Evolutionary conservation across 306 rosid species (phyloP), one percentile per base, ranked within the genome.

Genomic region (Vigna angularis): DNA sequence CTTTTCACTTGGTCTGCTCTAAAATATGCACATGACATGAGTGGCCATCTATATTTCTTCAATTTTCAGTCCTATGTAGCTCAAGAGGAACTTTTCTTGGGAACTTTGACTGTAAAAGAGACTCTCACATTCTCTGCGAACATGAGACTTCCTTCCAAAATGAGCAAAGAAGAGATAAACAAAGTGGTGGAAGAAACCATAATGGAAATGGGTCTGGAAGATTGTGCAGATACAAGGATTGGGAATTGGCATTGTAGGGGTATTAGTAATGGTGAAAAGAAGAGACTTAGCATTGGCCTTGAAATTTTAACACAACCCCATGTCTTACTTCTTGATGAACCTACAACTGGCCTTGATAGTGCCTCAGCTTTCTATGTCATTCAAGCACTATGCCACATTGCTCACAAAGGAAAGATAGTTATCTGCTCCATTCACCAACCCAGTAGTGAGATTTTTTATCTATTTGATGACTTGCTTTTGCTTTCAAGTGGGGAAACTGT

Each of bases 291-390:
- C 90, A 91, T 93, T 78, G 90, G 88, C 6, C 79, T 91, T 52
- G 97, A 91, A 72, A 90, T 90, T 70, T 81, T 91, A 3, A 90
- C 92, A 49, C 86, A 85, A 65, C 95, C 93, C 2, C 40, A 72
- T 72, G 83, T 91, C 16, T 61, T 93, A 74, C 85, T 93, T 84
- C 91, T 93, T 47, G 97, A 93, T 72, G 98, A 93, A 79, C 95
- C 97, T 5, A 93, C 97, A 0, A 88, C 87, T 79, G 98, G 98
- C 30, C 91, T 93, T 13, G 97, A 93, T 76, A 87, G 98, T 79
- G 97, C 98, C 53, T 81, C 95, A 1, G 89, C 97, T 42, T 89
- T 88, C 88, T 88, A 79, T 72, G 92, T 93, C 3, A 73, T 91
- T 69, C 90, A 81, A 70, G 69, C 95, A 18, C 92, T 91, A 9